Conservation (phyloP, 768 basidiomycete genomes). For the Collybia sp. region DNA sequence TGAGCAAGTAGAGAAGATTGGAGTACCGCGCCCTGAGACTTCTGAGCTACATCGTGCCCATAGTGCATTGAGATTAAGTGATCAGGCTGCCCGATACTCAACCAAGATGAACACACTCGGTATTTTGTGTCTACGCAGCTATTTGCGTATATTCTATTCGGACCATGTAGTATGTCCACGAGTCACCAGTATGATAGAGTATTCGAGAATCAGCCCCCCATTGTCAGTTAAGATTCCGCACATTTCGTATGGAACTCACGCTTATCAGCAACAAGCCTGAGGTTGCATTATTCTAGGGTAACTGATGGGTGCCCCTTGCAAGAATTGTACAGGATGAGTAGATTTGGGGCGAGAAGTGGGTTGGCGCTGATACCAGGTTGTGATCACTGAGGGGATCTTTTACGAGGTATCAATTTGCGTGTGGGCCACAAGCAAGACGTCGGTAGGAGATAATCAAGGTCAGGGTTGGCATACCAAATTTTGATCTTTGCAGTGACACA, state of each 20-base stretch:
- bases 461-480: no score
- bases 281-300: conserved; percentile 41
- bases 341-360: no score
- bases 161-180: conserved; percentile 53
- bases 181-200: conserved; percentile 43
- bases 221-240: conserved; percentile 43
- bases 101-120: conserved; percentile 43
- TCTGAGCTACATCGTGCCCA: conserved; percentile 44
- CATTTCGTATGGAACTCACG: background rate
- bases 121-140: conserved; percentile 63
- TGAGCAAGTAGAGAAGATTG: conserved; percentile 68
- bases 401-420: no score
- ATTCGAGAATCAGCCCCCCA: conserved; percentile 40
- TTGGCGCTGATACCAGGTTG: no score
- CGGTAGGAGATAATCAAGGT: no score
- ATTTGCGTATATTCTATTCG: conserved; percentile 49
- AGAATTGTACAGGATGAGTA: no score
- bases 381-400: no score
- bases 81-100: background rate
- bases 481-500: no score
- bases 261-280: conserved; percentile 18
- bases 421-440: no score
- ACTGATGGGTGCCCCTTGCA: conserved; percentile 39
- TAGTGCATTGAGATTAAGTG: conserved; percentile 23
- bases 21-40: conserved; percentile 62